Base-by-base conservation (phyloP, 495 filamentous ascomycete genomes). In the Neurospora sp. region DNA sequence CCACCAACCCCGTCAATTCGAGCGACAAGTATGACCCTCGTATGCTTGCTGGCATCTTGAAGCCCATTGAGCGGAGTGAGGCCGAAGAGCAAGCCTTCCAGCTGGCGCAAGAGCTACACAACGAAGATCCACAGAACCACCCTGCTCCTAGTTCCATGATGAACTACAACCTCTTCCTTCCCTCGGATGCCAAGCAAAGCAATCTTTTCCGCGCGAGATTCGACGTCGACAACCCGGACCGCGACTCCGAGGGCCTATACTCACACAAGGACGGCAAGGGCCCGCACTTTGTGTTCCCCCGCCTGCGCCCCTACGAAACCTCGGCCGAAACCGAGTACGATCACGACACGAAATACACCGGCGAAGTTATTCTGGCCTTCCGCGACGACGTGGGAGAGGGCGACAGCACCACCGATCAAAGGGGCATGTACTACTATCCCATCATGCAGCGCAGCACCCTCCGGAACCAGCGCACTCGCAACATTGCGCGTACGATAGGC, bases 371-470 rank as follows among this genome's bases (percentile, higher is more conserved):
- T 44, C 75, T 89, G 2, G 81, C 84, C 10, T 81, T 85, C 73
- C 83, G 85, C 72, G 81, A 85, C 71, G 82, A 83, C 73, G 82
- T 83, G 59, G 74, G 80, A 70, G 74, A 78, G 44, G 35, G 70
- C n/a, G 77, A 76, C 45, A 78, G 78, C 69, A 81, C 78, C 75
- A 77, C 79, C 65, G 74, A 80, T 40, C 84, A 88, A 73, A 89
- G 89, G 77, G 96, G 88, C 22, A 94, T 93, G 9, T 98, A 93
- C 82, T 98, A 94, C 79, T 98, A 98, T 76, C 94, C 94, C 0
- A 88, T 98, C 74, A 82, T 92, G 71, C 91, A 93, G 82, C 90
- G 85, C 31, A 85, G 83, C 71, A 80, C 82, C 35, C 85, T 90
- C 74, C 81, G 84, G 72, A 87, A 84, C 40, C 86, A 88, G 80